Base-by-base conservation (phyloP, 106 monocot species). In the Dendrobium officinale region DNA sequence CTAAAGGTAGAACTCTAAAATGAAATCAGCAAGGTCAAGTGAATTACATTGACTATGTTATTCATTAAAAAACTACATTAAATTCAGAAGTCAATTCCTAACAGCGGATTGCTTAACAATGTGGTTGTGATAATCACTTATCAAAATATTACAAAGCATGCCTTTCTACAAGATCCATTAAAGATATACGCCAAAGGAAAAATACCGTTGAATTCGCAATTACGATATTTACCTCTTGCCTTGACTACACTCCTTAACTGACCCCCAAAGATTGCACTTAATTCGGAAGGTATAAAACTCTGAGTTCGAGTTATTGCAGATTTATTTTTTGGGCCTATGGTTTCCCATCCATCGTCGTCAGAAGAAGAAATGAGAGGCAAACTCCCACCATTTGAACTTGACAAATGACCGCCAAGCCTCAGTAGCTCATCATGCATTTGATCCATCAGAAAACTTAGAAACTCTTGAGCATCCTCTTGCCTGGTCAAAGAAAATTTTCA, bases 381-480 rank as follows among this genome's bases (percentile, higher is more conserved):
- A 10, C 74, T 77, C 17, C 61, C 75, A 6, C 83, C 88, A 84
- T 84, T 86, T 73, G 84, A 81, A 81, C 48, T 83, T 59, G 85
- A 79, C 16, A 80, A 77, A 77, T 83, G 61, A 42, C 89, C 89
- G 47, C 86, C 86, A 78, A 95, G 82, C 80, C 88, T 93, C 68
- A 99, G 68, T 64, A 99, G 79, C 78, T 99, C 98, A 84, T 95
- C 85, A 79, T 99, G 98, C 91, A 95, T 93, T 84, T 82, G 85
- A 79, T 99, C 98, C 98, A 99, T 93, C 19, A 93, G 78, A 84
- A 95, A 99, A 78, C 98, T 91, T 42, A 99, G 81, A 85, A 99
- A 95, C 81, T 99, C 98, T 78, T 99, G 98, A n/a, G 98, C 98
- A 90, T 99, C 98, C 89, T 99, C 98, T 82, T 99, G 98, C 77